Evolutionary conservation across 129 eudicot genomes (phyloP).

Genomic region (Pittosporum tobira): DNA sequence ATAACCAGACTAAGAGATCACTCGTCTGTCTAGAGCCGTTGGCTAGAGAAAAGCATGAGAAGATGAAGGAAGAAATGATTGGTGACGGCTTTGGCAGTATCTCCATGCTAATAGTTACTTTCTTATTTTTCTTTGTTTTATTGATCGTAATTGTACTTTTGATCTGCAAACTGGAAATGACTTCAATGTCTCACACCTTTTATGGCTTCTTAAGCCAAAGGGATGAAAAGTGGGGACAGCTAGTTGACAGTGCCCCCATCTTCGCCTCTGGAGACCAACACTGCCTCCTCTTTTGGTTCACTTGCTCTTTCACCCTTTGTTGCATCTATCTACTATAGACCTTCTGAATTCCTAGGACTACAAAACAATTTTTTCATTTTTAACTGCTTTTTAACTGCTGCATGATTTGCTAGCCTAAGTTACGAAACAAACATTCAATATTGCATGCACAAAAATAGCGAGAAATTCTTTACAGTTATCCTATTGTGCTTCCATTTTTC

Average conservation of each 20-base stretch:
- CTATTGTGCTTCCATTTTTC: neutral
- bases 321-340: neutral
- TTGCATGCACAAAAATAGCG: no score
- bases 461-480: no score
- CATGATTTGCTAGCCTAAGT: neutral
- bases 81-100: conserved; percentile 33
- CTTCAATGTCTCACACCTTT: neutral
- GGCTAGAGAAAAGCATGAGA: conserved; percentile 87
- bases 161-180: neutral
- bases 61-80: conserved; percentile 92
- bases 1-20: conserved; percentile 56
- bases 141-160: neutral
- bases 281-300: neutral
- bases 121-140: neutral
- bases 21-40: conserved; percentile 66
- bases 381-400: neutral
- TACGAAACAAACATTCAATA: neutral
- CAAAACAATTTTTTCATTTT: no score
- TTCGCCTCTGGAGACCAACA: no score
- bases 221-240: neutral
- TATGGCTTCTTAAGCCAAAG: no score
- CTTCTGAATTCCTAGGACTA: neutral
- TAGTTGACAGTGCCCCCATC: neutral
- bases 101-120: neutral
- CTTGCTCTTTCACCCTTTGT: neutral